Base-by-base conservation (phyloP, 495 filamentous ascomycete genomes). In the Penicillium canariense region DNA sequence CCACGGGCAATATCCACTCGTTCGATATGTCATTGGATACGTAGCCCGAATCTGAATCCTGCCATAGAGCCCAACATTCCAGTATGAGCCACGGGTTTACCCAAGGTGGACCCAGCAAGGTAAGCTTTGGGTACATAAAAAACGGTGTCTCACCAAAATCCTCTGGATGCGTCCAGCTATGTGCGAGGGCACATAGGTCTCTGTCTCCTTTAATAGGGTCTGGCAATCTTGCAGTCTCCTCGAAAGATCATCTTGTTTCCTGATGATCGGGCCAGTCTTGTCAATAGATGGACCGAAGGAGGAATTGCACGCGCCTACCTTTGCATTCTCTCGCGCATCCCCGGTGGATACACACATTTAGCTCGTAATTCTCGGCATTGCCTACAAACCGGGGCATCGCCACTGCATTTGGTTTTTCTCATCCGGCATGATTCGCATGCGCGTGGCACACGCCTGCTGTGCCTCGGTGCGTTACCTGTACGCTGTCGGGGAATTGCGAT, bases 401-500 rank as follows among this genome's bases (percentile, higher is more conserved):
- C 82, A 54, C 73, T 80, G 62, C 81, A 84, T 62, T 84, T 85
- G 38, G 76, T 80, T 55, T 86, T 86, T 30, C 87, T 74, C 58
- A 84, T 80, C 28, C 84, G 69, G 68, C 87, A 90, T 14, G 86
- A 83, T 78, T 86, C 86, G 59, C 87, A 90, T 10, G 87, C 87
- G 52, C 76, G 65, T 18, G 68, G 68, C 17, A 79, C 75, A 20
- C 76, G 71, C 18, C 43, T 39, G 23, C 35, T 26, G 14, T 45
- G 39, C 18, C 42, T 18, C 14, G 15, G 25, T 28, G 22, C n/a
- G 15, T 22, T 34, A 7, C 2, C 20, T 10, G 32, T 34, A 7
- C 27, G 39, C 18, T 52, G 32, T 14, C 56, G 52, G 14, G 56
- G 56, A 12, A 59, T 59, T n/a, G 52, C 52, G 15, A 59, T 36